Evolutionary conservation across 495 filamentous ascomycete species (phyloP).

Genomic region (Daldinia vernicosa): DNA sequence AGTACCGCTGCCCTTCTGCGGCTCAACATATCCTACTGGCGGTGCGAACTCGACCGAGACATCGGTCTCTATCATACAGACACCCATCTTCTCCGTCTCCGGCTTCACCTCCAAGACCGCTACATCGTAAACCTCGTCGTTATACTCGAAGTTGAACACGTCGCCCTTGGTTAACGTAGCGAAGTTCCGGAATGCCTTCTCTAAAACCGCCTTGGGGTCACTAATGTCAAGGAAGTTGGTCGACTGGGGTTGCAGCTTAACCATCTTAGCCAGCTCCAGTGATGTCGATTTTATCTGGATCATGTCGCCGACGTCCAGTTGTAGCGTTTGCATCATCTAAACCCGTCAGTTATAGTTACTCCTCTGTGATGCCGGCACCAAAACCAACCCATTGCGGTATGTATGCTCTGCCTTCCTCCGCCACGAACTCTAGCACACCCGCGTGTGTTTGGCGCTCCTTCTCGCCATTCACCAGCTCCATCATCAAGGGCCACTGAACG

Average conservation of each 20-base stretch:
- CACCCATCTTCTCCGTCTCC: constrained; percentile 73
- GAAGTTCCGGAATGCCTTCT: constrained; percentile 95
- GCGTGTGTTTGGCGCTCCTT: constrained; percentile 83
- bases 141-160: constrained; percentile 93
- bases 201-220: constrained; percentile 97
- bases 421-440: constrained; percentile 96
- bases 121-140: constrained; percentile 90
- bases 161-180: constrained; percentile 90
- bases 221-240: constrained; percentile 92
- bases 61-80: constrained; percentile 96
- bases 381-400: constrained; percentile 87
- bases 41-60: constrained; percentile 94
- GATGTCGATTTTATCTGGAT: constrained; percentile 94
- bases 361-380: background rate
- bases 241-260: constrained; percentile 95
- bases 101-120: constrained; percentile 94
- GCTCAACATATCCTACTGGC: constrained; percentile 92
- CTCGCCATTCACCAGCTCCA: constrained; percentile 90
- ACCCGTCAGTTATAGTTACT: constrained; percentile 30
- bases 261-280: constrained; percentile 84
- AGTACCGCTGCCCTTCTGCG: constrained; percentile 69
- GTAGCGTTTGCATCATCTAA: constrained; percentile 92
- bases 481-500: constrained; percentile 96
- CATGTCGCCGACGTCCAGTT: constrained; percentile 89
- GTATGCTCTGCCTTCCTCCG: constrained; percentile 96